Percentiles rank a stretch among this genome's conserved stretches.
Evolutionary conservation across 1,284 basidiomycete genomes (phyloP).

Genomic region (Apiotrichum porosum): DNA sequence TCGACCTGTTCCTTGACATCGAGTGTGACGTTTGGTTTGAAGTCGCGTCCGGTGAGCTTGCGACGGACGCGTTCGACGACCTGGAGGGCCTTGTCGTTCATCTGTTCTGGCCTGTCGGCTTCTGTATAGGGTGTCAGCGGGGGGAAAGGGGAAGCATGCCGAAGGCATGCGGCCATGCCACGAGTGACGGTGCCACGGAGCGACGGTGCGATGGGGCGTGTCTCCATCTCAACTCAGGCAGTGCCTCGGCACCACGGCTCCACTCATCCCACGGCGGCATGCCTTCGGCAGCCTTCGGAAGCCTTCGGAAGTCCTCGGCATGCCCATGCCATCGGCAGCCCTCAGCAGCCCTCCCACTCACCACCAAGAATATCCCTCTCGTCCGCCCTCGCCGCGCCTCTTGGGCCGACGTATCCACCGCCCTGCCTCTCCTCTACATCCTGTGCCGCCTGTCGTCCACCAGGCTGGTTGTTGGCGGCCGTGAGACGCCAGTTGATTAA

Average conservation of each 20-base stretch:
- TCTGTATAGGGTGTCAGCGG: no score
- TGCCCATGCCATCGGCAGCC: slow-evolving; percentile 32
- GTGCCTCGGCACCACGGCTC: no score
- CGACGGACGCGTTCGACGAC: slow-evolving; percentile 90
- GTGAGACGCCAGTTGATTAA: slow-evolving; percentile 57
- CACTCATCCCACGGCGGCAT: no score
- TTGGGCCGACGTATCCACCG: slow-evolving; percentile 5
- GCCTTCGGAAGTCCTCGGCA: no score
- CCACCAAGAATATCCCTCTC: slow-evolving; percentile 50
- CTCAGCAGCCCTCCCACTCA: no score
- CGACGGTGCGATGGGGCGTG: slow-evolving; percentile 6
- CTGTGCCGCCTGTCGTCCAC: slow-evolving; percentile 27
- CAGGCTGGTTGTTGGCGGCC: slow-evolving; percentile 44
- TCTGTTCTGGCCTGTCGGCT: slow-evolving; percentile 63
- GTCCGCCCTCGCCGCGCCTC: slow-evolving; percentile 32
- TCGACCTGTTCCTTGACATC: slow-evolving; percentile 76
- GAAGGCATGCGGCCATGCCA: no score
- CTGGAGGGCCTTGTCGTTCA: slow-evolving; percentile 80
- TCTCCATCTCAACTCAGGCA: background rate
- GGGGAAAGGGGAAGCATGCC: no score
- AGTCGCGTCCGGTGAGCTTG: slow-evolving; percentile 91
- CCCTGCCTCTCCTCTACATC: slow-evolving; percentile 21
- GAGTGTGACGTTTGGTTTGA: slow-evolving; percentile 72
- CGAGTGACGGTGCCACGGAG: no score
- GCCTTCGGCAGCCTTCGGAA: no score